phyloP scores from a whole-genome alignment of 768 basidiomycete species.

The Boletus bicolor region DNA sequence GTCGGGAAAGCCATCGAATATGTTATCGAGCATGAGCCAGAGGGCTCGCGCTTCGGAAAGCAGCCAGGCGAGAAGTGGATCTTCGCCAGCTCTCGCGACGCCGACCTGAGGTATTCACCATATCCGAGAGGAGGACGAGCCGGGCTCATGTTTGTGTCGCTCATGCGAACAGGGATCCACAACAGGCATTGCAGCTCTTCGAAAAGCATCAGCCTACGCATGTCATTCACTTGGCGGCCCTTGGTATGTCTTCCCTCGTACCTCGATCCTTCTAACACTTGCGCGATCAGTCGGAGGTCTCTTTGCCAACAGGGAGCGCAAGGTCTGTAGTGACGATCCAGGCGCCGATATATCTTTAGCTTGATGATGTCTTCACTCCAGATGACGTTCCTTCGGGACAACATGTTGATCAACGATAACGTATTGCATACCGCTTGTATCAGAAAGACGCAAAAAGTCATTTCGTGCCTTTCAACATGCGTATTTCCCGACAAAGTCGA shows the following conservation, averaged over 20 bases:
- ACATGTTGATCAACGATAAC: conserved; percentile 94
- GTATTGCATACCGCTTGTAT: conserved; percentile 75
- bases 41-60: conserved; percentile 77
- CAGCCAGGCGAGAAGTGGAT: conserved; percentile 79
- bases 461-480: conserved; percentile 95
- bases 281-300: conserved; percentile 75
- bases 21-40: conserved; percentile 74
- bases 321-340: conserved; percentile 42
- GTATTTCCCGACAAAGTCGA: conserved; percentile 95
- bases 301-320: conserved; percentile 95
- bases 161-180: conserved; percentile 52
- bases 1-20: conserved; percentile 83
- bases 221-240: conserved; percentile 94
- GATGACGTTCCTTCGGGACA: conserved; percentile 92
- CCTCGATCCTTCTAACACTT: conserved; percentile 6
- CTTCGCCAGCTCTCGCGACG: conserved; percentile 75
- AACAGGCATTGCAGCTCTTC: conserved; percentile 68
- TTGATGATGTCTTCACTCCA: conserved; percentile 27
- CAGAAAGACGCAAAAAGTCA: conserved; percentile 66
- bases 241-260: conserved; percentile 51
- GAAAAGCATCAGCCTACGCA: conserved; percentile 93
- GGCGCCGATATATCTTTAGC: neutral
- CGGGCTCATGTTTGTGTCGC: conserved; percentile 4
- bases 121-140: neutral
- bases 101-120: conserved; percentile 72